A percentile compares a stretch with the other conserved stretches of the same genome.
These are phyloP conservation scores for Sporothrix curviconia DNA, from an alignment of 2,329 filamentous ascomycete genomes.

Conservation along the genomic window DNA sequence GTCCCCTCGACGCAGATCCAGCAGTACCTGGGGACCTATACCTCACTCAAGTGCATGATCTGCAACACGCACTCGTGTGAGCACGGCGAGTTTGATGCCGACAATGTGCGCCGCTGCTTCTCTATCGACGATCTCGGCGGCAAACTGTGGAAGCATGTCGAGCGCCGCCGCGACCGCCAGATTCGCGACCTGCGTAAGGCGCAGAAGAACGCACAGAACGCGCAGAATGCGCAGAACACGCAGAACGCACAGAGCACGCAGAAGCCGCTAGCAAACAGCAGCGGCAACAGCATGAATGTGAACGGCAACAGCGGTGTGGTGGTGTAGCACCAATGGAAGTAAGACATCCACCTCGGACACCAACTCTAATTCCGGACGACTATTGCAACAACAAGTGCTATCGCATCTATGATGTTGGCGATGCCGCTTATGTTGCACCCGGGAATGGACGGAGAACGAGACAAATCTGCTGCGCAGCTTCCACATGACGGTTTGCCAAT, in stretches of 20 bases:
- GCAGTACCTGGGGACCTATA: slow-evolving; percentile 47
- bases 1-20: slow-evolving; percentile 35
- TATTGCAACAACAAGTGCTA: slow-evolving; percentile 43
- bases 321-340: neutral
- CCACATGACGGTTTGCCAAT: slow-evolving; percentile 36
- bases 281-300: neutral
- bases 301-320: neutral
- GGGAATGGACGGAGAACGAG: slow-evolving; percentile 45
- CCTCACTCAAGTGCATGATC: slow-evolving; percentile 50
- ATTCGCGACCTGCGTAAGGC: slow-evolving; percentile 18
- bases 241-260: neutral
- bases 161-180: slow-evolving; percentile 22
- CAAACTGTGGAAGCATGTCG: slow-evolving; percentile 19
- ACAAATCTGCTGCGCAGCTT: slow-evolving; percentile 41
- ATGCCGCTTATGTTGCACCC: slow-evolving; percentile 25
- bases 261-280: neutral
- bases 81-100: slow-evolving; percentile 51
- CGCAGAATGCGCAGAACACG: too few relatives aligned
- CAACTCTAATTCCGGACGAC: slow-evolving; percentile 20
- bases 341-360: too few relatives aligned
- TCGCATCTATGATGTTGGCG: slow-evolving; percentile 27
- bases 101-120: slow-evolving; percentile 48
- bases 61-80: slow-evolving; percentile 56
- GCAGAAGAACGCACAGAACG: too few relatives aligned
- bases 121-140: slow-evolving; percentile 36